Base-by-base conservation (phyloP, 768 basidiomycete species). In the Steccherinum ochraceum region DNA sequence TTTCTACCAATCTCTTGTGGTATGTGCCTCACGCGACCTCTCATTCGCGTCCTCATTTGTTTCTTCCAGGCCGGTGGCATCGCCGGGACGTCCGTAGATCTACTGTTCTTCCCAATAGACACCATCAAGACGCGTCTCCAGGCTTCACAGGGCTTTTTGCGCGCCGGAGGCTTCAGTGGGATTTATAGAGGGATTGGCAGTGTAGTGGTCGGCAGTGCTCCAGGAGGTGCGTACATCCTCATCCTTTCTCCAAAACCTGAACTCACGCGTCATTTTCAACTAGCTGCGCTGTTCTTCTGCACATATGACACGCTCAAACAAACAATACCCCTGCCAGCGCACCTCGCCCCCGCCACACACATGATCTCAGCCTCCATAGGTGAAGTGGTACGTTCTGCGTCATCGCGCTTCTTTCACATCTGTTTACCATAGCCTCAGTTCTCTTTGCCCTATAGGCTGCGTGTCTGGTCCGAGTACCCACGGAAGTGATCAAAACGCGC, bases 111-210 rank as follows among this genome's bases (percentile, higher is more conserved):
- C 67, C 95, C 95, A 1, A 83, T 99, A 51, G 95, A 99, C 70
- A 96, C 95, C 0, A 69, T 98, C 64, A 99, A 99, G 70, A 98
- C 96, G 35, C 85, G 95, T 45, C 76, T 96, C 26, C 95, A 99
- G 61, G 87, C 93, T 4, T 65, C 82, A 2, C 84, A 89, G 61
- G 96, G 95, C 16, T 97, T 99, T 66, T 64, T 80, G 42, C 71
- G 73, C 24, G 84, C 92, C 2, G 95, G 95, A 13, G 96, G 93
- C 0, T 89, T 97, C 67, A 80, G 69, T 46, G 93, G 92, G 7
- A 79, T 98, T 4, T 99, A 99, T 70, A 86, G 88, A 58, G 95
- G 95, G 5, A 72, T 99, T 3, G 94, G 93, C 23, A 95, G 93
- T 64, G 93, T 97, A 5, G 81, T 91, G 4, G 85, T 97, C 18